Percentiles rank a stretch among this genome's conserved stretches.
These are phyloP conservation scores for Silybum marianum DNA, from an alignment of 129 eudicot species.

Conservation along the genomic window DNA sequence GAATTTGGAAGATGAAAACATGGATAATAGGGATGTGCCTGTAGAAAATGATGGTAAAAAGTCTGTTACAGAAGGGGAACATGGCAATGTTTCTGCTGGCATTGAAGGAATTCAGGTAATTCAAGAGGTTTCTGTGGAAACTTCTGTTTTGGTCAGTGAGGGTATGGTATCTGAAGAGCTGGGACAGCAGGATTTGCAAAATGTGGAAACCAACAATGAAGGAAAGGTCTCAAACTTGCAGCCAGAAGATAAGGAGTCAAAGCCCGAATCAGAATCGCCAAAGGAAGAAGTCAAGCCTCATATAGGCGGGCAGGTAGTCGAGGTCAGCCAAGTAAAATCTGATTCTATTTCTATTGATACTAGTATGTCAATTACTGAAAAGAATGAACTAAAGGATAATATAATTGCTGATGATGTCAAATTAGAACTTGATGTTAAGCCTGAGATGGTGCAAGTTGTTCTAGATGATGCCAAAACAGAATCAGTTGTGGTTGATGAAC, in stretches of 20 bases:
- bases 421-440: constrained; percentile 72
- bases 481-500: constrained; percentile 52
- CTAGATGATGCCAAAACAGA: constrained; percentile 53
- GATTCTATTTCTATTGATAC: constrained; percentile 77
- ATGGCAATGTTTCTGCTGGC: constrained; percentile 20
- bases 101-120: constrained; percentile 30
- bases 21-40: constrained; percentile 11
- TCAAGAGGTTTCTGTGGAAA: constrained; percentile 27
- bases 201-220: constrained; percentile 28
- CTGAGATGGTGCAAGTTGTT: constrained; percentile 47
- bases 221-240: constrained; percentile 29
- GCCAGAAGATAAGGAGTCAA: constrained; percentile 37
- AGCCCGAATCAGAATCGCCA: constrained; percentile 16
- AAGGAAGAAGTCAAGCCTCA: constrained; percentile 31
- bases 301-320: constrained; percentile 67
- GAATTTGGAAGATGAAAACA: constrained; percentile 3
- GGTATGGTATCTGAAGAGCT: constrained; percentile 27
- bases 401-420: constrained; percentile 79
- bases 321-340: constrained; percentile 79
- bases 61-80: constrained; percentile 25
- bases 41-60: constrained; percentile 22
- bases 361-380: constrained; percentile 58
- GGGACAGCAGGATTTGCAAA: constrained; percentile 29
- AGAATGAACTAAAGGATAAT: constrained; percentile 73
- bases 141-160: constrained; percentile 42